These are phyloP conservation scores for Trichocladium uniseriatum DNA, from an alignment of 495 filamentous ascomycete genomes.

Conservation along the genomic window DNA sequence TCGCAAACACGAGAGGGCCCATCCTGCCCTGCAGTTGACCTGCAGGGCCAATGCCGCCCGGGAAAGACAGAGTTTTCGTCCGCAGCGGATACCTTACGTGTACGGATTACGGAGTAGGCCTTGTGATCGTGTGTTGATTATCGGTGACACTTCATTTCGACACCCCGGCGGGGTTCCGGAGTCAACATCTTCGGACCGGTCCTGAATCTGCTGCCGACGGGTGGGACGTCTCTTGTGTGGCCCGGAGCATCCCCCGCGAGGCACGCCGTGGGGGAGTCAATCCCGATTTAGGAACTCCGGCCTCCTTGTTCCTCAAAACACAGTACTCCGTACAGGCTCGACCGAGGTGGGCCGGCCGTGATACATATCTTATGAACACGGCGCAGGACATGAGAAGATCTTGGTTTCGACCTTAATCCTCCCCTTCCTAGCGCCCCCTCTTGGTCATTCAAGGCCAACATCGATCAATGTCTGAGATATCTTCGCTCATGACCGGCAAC, in stretches of 20 bases:
- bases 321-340: no score
- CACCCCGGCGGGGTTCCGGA: neutral
- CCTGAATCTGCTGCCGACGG: neutral
- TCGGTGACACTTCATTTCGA: constrained; percentile 1
- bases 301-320: neutral
- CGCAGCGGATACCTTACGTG: neutral
- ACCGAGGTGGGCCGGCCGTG: no score
- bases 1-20: neutral
- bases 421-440: no score
- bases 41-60: neutral
- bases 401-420: no score
- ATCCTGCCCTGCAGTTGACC: neutral
- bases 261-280: neutral
- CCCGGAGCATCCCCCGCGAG: neutral
- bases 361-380: no score
- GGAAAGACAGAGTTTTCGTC: neutral
- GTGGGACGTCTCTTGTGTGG: neutral
- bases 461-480: no score
- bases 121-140: neutral
- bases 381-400: no score
- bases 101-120: no score
- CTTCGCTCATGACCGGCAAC: no score
- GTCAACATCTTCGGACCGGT: neutral
- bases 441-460: no score
- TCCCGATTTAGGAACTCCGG: neutral